These are phyloP conservation scores for Phaffomyces thermotolerans DNA, from an alignment of 805 yeast genomes.

Conservation along the genomic window DNA sequence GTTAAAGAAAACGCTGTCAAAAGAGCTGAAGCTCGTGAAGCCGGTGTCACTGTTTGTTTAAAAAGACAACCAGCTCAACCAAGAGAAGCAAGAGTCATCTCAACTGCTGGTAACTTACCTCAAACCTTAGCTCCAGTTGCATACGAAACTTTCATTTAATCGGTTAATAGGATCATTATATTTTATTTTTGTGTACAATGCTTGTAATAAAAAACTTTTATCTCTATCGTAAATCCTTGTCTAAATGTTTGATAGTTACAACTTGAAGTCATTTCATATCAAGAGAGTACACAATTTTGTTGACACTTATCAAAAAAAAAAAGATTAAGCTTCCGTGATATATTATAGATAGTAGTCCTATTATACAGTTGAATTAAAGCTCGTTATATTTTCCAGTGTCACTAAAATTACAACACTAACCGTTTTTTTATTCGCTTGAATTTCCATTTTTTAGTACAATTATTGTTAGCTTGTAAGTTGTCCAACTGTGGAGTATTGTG, in stretches of 20 bases:
- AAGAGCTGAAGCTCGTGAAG: conserved; percentile 89
- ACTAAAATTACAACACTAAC: too few relatives aligned
- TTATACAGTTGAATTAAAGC: too few relatives aligned
- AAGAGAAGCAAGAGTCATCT: conserved; percentile 83
- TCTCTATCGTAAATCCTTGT: not conserved
- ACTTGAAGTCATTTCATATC: too few relatives aligned
- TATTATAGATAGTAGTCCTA: too few relatives aligned
- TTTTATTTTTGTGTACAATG: conserved; percentile 20
- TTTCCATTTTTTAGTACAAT: too few relatives aligned
- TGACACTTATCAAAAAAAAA: too few relatives aligned
- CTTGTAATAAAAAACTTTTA: conserved; percentile 1
- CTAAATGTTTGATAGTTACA: not conserved
- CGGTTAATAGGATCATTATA: conserved; percentile 15
- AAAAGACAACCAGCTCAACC: conserved; percentile 99
- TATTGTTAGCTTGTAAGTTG: not conserved
- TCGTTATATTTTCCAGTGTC: too few relatives aligned
- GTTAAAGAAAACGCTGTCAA: conserved; percentile 94
- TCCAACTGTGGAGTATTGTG: conserved; percentile 4
- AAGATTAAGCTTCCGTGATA: too few relatives aligned
- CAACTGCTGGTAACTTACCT: conserved; percentile 79
- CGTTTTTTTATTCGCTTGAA: not conserved
- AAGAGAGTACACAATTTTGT: too few relatives aligned
- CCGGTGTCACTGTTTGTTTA: conserved; percentile 84
- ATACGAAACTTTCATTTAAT: conserved; percentile 98
- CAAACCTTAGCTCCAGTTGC: conserved; percentile 98